Evolutionary conservation across 768 basidiomycete species (phyloP), one percentile per base, ranked within the genome.

Genomic region (Mycena rebaudengoi): DNA sequence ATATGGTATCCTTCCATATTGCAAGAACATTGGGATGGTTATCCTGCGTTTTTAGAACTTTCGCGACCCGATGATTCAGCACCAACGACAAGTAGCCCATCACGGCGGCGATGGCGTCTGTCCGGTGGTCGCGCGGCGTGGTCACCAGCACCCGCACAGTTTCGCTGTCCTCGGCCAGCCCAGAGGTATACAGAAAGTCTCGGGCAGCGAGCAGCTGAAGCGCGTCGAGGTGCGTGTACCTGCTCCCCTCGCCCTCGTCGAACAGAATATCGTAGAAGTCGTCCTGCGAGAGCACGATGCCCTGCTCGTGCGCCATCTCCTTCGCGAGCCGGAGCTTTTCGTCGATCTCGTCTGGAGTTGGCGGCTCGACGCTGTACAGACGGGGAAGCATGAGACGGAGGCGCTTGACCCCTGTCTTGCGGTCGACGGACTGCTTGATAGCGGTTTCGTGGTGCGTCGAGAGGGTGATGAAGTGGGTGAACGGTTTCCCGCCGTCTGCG

Each of bases 71-170:
- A 4, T 20, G 29, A 5, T 43, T n/a, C n/a, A 68, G 60, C 32
- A 57, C 63, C 29, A 64, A 37, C 4, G 63, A 50, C 25, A 71
- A 50, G 43, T 67, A 71, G 23, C 62, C 62, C 45, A 57, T 52
- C 30, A 69, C 60, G 5, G 54, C 65, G 10, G 70, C 68, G 21
- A 71, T 59, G 16, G 66, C 65, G 44, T 71, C 70, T 32, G 67
- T 69, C 33, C 70, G 60, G 50, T 69, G 70, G 52, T 71, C 70
- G 13, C 70, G 65, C 29, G 70, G 70, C 25, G 70, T 66, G 26
- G 70, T 71, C 29, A 71, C 66, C 29, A 71, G 51, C 14, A 69
- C 61, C 7, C 65, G 60, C 18, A 51, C 55, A 2, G 23, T 48
- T 12, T 18, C 23, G 28, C 25, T 26, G 30, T 59, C 52, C 20